A percentile compares a stretch with the other conserved stretches of the same genome.
These are phyloP conservation scores for Eremochloa ophiuroides DNA, from an alignment of 176 grass and related monocot genomes.

Conservation along the genomic window DNA sequence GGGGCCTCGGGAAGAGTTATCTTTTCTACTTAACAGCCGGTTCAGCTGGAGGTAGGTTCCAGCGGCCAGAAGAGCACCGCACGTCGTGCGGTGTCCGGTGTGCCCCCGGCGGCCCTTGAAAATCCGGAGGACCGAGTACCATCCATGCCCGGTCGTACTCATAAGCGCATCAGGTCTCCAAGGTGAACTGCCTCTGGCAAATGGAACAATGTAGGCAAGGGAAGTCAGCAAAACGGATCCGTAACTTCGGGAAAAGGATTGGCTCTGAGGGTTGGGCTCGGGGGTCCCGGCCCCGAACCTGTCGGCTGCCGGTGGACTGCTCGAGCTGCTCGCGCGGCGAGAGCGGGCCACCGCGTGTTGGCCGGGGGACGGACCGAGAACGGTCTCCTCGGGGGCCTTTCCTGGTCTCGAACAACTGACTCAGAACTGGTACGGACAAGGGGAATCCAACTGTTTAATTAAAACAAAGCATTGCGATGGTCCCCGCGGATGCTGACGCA, in stretches of 20 bases:
- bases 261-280: conserved; percentile 52
- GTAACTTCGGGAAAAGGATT: conserved; percentile 76
- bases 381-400: too few species aligned
- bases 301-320: not conserved
- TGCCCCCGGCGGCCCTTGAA: conserved; percentile 54
- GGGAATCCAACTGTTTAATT: conserved; percentile 77
- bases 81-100: conserved; percentile 55
- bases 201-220: conserved; percentile 73
- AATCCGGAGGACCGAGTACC: conserved; percentile 34
- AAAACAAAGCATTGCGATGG: conserved; percentile 82
- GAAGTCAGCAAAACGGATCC: conserved; percentile 78
- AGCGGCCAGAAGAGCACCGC: conserved; percentile 62
- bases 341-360: not conserved
- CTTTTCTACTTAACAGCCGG: conserved; percentile 76
- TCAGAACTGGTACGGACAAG: conserved; percentile 71
- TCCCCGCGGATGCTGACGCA: conserved; percentile 62
- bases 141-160: conserved; percentile 29
- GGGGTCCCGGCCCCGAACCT: conserved; percentile 35
- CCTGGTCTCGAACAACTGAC: conserved; percentile 30
- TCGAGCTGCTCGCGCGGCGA: too few species aligned
- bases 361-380: too few species aligned
- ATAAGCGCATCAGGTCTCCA: conserved; percentile 79
- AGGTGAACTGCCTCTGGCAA: conserved; percentile 42
- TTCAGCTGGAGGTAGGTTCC: conserved; percentile 61
- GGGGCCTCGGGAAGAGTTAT: conserved; percentile 79